Percentiles rank a stretch among this genome's conserved stretches.
phyloP scores from a whole-genome alignment of 2,329 filamentous ascomycete genomes.

The Diaporthe ampelina region DNA sequence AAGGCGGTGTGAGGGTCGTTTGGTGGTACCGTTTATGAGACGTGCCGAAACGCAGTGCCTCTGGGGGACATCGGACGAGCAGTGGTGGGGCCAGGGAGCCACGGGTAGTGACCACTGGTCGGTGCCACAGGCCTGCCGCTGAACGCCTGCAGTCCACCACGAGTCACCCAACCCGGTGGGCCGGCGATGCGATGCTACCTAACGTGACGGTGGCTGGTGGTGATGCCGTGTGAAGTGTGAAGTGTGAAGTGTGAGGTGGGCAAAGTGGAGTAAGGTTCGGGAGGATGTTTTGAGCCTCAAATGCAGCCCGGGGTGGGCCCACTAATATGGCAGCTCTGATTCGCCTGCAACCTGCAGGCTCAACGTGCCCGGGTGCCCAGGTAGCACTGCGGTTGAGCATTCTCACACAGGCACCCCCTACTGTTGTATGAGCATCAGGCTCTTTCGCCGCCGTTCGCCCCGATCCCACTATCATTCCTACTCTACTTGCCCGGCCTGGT shows the following conservation, averaged over 20 bases:
- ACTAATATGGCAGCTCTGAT: not conserved
- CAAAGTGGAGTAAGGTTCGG: slow-evolving; percentile 4
- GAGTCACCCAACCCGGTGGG: slow-evolving; percentile 14
- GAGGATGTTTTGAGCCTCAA: slow-evolving; percentile 20
- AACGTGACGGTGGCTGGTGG: slow-evolving; percentile 1
- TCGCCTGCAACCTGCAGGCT: not conserved
- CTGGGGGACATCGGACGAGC: slow-evolving; percentile 14
- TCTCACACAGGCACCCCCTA: slow-evolving; percentile 15
- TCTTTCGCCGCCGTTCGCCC: not conserved
- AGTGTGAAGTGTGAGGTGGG: not conserved
- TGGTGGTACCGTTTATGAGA: slow-evolving; percentile 8
- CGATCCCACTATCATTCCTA: not conserved
- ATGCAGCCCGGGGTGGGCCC: slow-evolving; percentile 8
- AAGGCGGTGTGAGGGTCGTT: not conserved
- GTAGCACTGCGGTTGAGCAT: slow-evolving; percentile 19
- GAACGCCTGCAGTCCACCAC: not conserved
- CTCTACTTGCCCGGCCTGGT: not conserved
- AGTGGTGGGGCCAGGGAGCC: not conserved
- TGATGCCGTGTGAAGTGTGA: not conserved
- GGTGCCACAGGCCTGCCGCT: not conserved
- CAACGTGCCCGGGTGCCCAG: not conserved
- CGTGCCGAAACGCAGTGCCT: slow-evolving; percentile 28
- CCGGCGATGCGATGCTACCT: slow-evolving; percentile 20
- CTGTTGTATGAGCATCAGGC: slow-evolving; percentile 2
- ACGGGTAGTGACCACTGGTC: not conserved